These are phyloP conservation scores for Ceratocystis papillata DNA, from an alignment of 2,329 filamentous ascomycete species.

Conservation along the genomic window DNA sequence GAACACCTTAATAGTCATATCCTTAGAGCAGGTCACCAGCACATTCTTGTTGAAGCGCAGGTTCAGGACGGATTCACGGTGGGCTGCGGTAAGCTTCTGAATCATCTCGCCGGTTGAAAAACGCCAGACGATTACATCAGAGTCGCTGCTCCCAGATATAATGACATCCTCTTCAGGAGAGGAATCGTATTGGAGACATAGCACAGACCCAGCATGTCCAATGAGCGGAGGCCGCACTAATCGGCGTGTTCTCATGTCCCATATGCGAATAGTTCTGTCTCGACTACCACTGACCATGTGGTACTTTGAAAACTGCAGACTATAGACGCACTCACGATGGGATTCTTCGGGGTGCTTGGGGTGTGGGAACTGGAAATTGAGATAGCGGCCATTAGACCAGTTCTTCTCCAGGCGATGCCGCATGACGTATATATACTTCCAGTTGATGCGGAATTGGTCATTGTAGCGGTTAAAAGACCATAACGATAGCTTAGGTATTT, in stretches of 20 bases:
- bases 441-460: slow-evolving; percentile 60
- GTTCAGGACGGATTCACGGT: slow-evolving; percentile 85
- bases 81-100: slow-evolving; percentile 64
- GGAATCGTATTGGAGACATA: slow-evolving; percentile 92
- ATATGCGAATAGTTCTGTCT: slow-evolving; percentile 77
- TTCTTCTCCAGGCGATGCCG: slow-evolving; percentile 76
- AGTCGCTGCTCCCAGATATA: slow-evolving; percentile 91
- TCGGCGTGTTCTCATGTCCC: slow-evolving; percentile 74
- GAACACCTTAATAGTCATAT: slow-evolving; percentile 94
- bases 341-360: slow-evolving; percentile 69
- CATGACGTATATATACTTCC: slow-evolving; percentile 88
- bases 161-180: slow-evolving; percentile 78
- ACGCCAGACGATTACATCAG: slow-evolving; percentile 78
- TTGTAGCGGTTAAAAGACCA: slow-evolving; percentile 17
- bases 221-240: slow-evolving; percentile 61
- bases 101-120: slow-evolving; percentile 83
- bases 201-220: slow-evolving; percentile 74
- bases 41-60: slow-evolving; percentile 85
- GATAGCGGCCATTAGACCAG: slow-evolving; percentile 73
- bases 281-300: slow-evolving; percentile 89
- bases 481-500: slow-evolving; percentile 15
- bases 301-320: slow-evolving; percentile 74
- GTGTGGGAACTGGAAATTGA: slow-evolving; percentile 83
- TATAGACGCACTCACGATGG: slow-evolving; percentile 89
- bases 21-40: slow-evolving; percentile 92